Evolutionary conservation across 1,284 basidiomycete genomes (phyloP), one percentile per base, ranked within the genome.

Genomic region (Malassezia furfur): DNA sequence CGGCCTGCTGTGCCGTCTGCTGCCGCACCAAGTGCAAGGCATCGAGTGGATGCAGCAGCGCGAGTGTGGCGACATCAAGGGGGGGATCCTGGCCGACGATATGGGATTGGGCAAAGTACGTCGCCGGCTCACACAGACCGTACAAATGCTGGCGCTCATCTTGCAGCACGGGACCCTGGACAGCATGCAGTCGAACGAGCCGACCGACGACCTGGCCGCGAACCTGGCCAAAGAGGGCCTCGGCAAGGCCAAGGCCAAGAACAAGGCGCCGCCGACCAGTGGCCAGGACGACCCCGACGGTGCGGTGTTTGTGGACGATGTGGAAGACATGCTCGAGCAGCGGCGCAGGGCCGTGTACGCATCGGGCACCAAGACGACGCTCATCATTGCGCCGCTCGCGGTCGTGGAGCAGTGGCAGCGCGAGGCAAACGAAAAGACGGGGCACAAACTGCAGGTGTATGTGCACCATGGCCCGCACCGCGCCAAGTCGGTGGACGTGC

Each of bases 381-480:
- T 76, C 45, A 74, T 67, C 43, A 62, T 77, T 10, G 76, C 70
- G 10, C 77, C 77, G 0, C 62, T 78, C 5, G 84, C 88, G 7
- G 82, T 98, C 17, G 84, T 96, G 59, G 81, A 82, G 15, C 93
- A 98, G 74, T 98, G 93, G 93, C 86, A 85, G 17, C 79, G 82
- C 4, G 93, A 98, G 73, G 83, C 88, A 37, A 77, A 80, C 53
- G 86, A 85, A 57, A 90, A 93, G 79, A 84, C 85, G 0, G 66
- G 75, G 17, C 57, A 58, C 14, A 53, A 53, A 10, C 60, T 73
- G 32, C 60, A 58, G 21, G 69, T 72, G 15, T 61, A 68, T 34
- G 60, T 73, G 46, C 69, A 73, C 46, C 71, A 73, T 54, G 71
- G 71, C 7, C 34, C 59, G 6, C 41, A 38, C n/a, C 58, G 67